Conservation (phyloP, 1,139 yeast species). For the Spathaspora jeffriesii region DNA sequence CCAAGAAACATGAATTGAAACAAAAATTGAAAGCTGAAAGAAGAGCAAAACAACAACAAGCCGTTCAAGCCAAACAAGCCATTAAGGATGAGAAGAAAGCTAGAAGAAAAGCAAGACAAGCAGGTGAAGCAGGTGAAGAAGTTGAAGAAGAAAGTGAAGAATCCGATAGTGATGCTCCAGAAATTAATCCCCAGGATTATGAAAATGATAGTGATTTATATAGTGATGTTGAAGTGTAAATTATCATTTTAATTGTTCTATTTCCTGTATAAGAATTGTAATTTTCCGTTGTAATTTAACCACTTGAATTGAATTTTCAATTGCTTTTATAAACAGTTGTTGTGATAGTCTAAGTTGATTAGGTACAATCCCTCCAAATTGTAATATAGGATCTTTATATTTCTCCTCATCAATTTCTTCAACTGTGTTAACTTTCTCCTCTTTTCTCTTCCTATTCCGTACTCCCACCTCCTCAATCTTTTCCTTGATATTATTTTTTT, state of each 20-base stretch:
- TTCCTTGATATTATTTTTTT: conserved; percentile 4
- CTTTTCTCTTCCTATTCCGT: conserved; percentile 2
- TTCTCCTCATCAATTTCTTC: conserved; percentile 4
- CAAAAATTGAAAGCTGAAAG: conserved; percentile 68
- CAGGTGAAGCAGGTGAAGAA: conserved; percentile 30
- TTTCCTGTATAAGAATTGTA: conserved; percentile 15
- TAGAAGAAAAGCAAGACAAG: conserved; percentile 64
- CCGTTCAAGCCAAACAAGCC: conserved; percentile 75
- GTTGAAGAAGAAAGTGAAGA: conserved; percentile 17
- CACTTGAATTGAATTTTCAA: conserved; percentile 27
- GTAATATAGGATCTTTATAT: conserved; percentile 40
- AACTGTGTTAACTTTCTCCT: background rate
- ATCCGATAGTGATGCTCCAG: conserved; percentile 29
- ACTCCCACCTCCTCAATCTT: conserved; percentile 1
- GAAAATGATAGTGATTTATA: conserved; percentile 51
- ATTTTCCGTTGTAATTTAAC: conserved; percentile 27
- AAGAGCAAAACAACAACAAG: conserved; percentile 76
- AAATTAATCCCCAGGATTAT: conserved; percentile 44
- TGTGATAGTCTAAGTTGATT: conserved; percentile 42
- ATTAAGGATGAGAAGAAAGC: conserved; percentile 72
- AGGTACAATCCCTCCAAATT: conserved; percentile 49
- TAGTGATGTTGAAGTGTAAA: conserved; percentile 36
- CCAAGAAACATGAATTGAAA: conserved; percentile 65
- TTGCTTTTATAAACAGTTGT: conserved; percentile 27
- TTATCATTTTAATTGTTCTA: conserved; percentile 11